Conservation (phyloP, 2,329 filamentous ascomycete species). For the Sarocladiaceae sp. region DNA sequence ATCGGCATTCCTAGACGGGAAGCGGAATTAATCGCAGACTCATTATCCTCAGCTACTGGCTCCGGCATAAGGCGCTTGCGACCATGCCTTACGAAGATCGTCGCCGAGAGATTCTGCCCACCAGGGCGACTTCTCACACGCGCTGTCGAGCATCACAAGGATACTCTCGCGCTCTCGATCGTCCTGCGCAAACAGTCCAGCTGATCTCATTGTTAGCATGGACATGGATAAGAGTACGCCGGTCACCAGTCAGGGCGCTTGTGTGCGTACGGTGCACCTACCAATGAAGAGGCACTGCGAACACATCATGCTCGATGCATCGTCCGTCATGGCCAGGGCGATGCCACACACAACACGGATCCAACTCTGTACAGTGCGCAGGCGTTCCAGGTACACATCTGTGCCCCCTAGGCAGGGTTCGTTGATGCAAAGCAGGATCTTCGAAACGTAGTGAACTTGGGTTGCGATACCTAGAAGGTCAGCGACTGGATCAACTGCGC, state of each 20-base stretch:
- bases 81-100: neutral
- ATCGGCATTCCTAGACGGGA: too few species aligned
- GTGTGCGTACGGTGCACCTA: conserved; percentile 10
- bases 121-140: conserved; percentile 5
- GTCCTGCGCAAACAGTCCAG: neutral
- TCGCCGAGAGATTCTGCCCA: conserved; percentile 4
- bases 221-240: too few species aligned
- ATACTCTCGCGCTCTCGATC: neutral
- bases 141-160: neutral
- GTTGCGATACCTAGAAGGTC: conserved; percentile 14
- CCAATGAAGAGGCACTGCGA: conserved; percentile 19
- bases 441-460: conserved; percentile 16
- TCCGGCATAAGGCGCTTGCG: neutral
- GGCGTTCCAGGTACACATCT: conserved; percentile 14
- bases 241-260: too few species aligned
- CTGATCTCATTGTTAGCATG: too few species aligned
- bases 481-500: neutral
- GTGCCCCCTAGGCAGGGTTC: conserved; percentile 14
- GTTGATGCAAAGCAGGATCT: conserved; percentile 14
- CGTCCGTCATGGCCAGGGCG: conserved; percentile 16
- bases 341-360: conserved; percentile 18
- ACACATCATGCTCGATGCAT: conserved; percentile 17
- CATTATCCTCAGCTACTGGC: neutral
- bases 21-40: too few species aligned
- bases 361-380: conserved; percentile 15